Percentiles rank a stretch among this genome's conserved stretches.
Evolutionary conservation across 176 grass and related monocot genomes (phyloP).

Genomic region (Triticum monococcum): DNA sequence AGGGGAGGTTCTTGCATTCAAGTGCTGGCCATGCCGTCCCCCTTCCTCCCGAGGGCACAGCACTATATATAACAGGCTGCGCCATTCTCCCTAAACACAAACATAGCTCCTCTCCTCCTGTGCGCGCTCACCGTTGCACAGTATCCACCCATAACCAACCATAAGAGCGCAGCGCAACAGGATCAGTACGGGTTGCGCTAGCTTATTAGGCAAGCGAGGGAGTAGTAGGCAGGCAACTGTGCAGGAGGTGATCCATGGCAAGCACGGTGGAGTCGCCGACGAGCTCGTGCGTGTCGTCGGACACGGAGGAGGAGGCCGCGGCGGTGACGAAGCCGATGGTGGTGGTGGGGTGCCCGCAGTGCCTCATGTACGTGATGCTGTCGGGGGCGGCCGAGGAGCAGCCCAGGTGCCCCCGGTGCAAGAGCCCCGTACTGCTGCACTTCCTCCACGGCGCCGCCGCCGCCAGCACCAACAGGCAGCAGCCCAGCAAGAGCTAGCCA

Average conservation of each 20-base stretch:
- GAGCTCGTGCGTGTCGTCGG: slow-evolving; percentile 79
- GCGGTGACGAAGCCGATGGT: slow-evolving; percentile 51
- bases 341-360: slow-evolving; percentile 65
- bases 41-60: slow-evolving; percentile 5
- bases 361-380: slow-evolving; percentile 86
- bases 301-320: slow-evolving; percentile 50
- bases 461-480: background rate
- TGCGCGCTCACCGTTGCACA: background rate
- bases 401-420: slow-evolving; percentile 67
- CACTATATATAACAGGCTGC: slow-evolving; percentile 31
- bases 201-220: background rate
- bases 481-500: slow-evolving; percentile 23
- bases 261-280: slow-evolving; percentile 46
- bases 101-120: background rate
- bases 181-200: background rate
- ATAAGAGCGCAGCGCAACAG: background rate
- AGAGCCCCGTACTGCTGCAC: slow-evolving; percentile 64
- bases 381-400: slow-evolving; percentile 47
- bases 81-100: slow-evolving; percentile 33
- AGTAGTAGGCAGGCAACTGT: background rate
- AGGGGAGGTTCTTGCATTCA: background rate
- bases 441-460: slow-evolving; percentile 22
- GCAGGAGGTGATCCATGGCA: slow-evolving; percentile 4
- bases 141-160: background rate
- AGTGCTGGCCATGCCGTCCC: background rate